Base-by-base conservation (phyloP, 306 rosid species). In the Prunus salicina region DNA sequence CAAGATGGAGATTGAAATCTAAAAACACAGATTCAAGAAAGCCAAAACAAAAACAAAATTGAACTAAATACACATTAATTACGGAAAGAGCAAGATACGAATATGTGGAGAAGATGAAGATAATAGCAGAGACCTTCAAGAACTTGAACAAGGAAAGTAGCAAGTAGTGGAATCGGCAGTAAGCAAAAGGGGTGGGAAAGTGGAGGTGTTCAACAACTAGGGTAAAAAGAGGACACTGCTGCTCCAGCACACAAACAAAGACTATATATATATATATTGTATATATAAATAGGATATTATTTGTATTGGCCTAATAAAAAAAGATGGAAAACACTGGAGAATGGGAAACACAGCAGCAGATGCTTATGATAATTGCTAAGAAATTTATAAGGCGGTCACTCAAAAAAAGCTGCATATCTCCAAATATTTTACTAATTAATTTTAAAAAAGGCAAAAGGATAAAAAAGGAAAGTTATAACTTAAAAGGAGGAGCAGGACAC, bases 311-410 rank as follows among this genome's bases (percentile, higher is more conserved):
- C 20, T 52, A 52, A 52, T 52, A 52, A 52, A 19, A 47, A 47
- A 9, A 20, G 8, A 66, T 34, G 64, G 56, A 55, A 52, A 38
- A 53, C 57, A 67, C 47, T 10, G 24, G 46, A 51, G 14, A 18
- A 51, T 50, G 63, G 66, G 64, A 14, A 22, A 22, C 65, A 64
- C 41, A 2, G 10, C 69, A 25, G 25, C 43, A 27, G 27, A 0
- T 11, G 30, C 53, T 38, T 2, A 25, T 14, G 32, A 13, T 61
- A 28, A 62, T 62, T 62, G 22, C 22, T 62, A 27, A 2, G 45
- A 53, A 30, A 52, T 32, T 69, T n/a, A 60, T 60, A 41, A 64
- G 83, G 80, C 80, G 68, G 83, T 80, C 53, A 15, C 51, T n/a
- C 6, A 56, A 30, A 43, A 70, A 50, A 2, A 49, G 7, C 41